Evolutionary conservation across 2,329 filamentous ascomycete species (phyloP), one percentile per base, ranked within the genome.

Genomic region (Fusarium albosuccineum): DNA sequence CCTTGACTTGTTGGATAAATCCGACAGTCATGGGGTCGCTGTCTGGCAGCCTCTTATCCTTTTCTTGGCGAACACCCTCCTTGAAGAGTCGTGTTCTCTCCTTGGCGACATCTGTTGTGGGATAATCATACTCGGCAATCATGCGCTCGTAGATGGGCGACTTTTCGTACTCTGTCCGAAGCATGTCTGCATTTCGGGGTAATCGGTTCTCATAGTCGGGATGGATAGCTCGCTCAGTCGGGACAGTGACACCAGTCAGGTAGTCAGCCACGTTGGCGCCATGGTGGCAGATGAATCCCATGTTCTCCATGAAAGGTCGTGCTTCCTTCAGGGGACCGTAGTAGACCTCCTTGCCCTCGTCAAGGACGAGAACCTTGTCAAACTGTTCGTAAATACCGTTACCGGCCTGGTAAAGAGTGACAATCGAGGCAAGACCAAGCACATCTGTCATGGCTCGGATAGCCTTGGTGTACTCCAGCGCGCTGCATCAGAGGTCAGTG

Each of bases 381-480:
- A 92, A 92, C 0, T 89, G 82, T 27, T 90, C 81, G 73, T 91
- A 91, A 60, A 92, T 91, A 26, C 85, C 87, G 57, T 92, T 90
- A 6, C 88, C 88, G 4, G 90, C 90, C 72, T 92, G 90, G 73
- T 92, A 92, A 0, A 91, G 80, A 0, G 88, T 90, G 11, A 90
- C 87, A 46, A 91, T 86, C 1, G 87, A 85, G 0, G 87, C 80
- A 5, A 90, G 78, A 0, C 87, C 86, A 5, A 87, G 78, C 1
- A 89, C 82, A 63, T 91, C 87, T 0, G 89, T 91, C 83, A 91
- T 81, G 6, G 86, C 84, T 8, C 89, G 81, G n/a, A 91, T 77
- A 2, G 86, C 85, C 69, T 87, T 88, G 29, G 84, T 81, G 72
- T 85, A 90, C 53, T 89, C 84, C 2, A 90, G 78, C 2, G 88